These are phyloP conservation scores for Marchantia polymorpha DNA, from an alignment of 225 moss, liverwort and hornwort species.

Conservation along the genomic window DNA sequence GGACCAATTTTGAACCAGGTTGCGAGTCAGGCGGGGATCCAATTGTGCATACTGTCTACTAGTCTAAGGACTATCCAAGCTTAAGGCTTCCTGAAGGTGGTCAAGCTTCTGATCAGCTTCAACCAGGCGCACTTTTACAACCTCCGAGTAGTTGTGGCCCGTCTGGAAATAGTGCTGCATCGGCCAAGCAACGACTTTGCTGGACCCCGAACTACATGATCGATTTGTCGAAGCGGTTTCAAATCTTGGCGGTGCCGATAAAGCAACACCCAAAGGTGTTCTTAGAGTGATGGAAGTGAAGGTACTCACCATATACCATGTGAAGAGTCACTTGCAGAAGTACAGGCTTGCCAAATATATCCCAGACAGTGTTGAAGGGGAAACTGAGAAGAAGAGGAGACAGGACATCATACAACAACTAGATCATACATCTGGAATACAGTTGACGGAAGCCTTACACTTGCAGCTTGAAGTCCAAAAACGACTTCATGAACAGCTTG, in stretches of 20 bases:
- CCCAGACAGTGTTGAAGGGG: conserved; percentile 78
- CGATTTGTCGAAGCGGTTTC: conserved; percentile 77
- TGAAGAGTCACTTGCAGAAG: conserved; percentile 98
- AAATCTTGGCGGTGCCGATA: conserved; percentile 88
- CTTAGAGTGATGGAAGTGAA: conserved; percentile 82
- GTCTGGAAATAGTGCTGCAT: conserved; percentile 43
- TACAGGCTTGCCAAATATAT: conserved; percentile 80
- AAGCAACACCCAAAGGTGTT: conserved; percentile 94
- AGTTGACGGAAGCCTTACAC: conserved; percentile 81
- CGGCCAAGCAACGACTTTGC: conserved; percentile 71
- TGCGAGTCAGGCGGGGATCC: conserved; percentile 30
- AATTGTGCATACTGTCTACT: conserved; percentile 30
- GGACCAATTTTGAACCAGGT: conserved; percentile 53
- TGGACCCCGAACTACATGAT: conserved; percentile 96
- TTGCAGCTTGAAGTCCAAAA: conserved; percentile 97
- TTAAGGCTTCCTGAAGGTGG: conserved; percentile 37
- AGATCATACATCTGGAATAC: conserved; percentile 55
- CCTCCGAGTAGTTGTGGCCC: conserved; percentile 56
- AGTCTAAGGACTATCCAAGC: conserved; percentile 30
- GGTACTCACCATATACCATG: conserved; percentile 93
- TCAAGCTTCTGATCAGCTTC: conserved; percentile 44
- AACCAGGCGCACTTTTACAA: conserved; percentile 52
- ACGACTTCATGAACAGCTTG: conserved; percentile 90
- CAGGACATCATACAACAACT: conserved; percentile 41
- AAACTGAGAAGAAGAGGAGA: conserved; percentile 43